Evolutionary conservation across 148 eudicot genomes (phyloP).

Genomic region (Vaccinium myrtillus): DNA sequence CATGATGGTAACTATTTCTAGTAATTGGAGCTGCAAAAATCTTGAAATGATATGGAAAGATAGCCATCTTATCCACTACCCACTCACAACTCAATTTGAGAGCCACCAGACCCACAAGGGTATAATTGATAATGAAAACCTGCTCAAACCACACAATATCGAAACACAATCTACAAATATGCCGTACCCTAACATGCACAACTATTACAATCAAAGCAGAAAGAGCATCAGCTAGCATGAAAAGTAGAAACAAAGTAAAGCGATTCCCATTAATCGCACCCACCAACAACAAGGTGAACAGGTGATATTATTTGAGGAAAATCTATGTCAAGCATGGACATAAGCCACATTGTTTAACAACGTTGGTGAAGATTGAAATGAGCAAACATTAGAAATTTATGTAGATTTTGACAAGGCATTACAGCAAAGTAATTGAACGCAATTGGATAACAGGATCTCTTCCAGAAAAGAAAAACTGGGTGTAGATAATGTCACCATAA

Average conservation of each 20-base stretch:
- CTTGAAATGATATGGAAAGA: background rate
- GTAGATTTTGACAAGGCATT: background rate
- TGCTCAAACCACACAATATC: background rate
- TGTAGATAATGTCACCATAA: background rate
- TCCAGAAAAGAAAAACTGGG: background rate
- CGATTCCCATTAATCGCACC: background rate
- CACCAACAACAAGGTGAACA: background rate
- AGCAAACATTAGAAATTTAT: background rate
- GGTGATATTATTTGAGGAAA: background rate
- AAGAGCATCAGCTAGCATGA: background rate
- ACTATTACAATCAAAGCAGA: background rate
- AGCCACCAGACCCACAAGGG: background rate
- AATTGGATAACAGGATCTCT: background rate
- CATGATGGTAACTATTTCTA: background rate
- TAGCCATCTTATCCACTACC: background rate
- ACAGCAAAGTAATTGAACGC: background rate
- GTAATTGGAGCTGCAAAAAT: background rate
- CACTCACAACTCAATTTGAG: background rate
- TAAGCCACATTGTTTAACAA: background rate
- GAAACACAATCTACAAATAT: background rate
- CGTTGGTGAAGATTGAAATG: background rate
- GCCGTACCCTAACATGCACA: background rate
- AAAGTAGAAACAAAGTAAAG: background rate
- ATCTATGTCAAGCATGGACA: background rate
- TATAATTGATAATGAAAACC: background rate